Evolutionary conservation across 1,139 yeast genomes (phyloP), one percentile per base, ranked within the genome.

Genomic region (Blastobotrys malaysiensis): DNA sequence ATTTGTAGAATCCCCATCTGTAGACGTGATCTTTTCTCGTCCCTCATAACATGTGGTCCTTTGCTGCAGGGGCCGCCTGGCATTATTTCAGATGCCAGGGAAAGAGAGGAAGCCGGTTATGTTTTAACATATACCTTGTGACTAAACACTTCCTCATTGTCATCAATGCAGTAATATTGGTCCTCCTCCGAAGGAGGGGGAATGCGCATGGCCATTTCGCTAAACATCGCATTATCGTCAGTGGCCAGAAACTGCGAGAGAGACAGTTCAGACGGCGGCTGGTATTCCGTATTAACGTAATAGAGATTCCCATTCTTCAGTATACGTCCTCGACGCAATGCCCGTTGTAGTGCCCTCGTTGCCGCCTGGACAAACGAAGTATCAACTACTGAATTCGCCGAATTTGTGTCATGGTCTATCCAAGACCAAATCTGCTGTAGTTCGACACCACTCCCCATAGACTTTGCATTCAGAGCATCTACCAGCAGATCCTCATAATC

Each of bases 311-410:
- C 70, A 7, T 62, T 62, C 55, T 69, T 68, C 45, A 65, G 49
- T 31, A 71, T 63, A 16, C 73, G 59, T 43, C 74, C 74, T 49
- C 70, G 59, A 31, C 74, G 59, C 16, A 71, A 61, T 2, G 70
- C 73, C 6, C 74, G 57, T 53, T 71, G 74, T 31, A 71, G 56
- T 5, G 74, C 74, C 24, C 74, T 61, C 9, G 71, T 67, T 1
- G 73, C 72, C 0, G 71, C 63, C 54, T 70, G 73, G 45, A 69
- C 63, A 57, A 71, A 70, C 3, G 69, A 55, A 5, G 71, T 65
- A 52, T 70, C 71, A n/a, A 71, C 65, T 1, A 66, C 64, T 4
- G 16, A 39, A 24, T 61, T 59, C 1, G 66, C 59, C 5, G 65
- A 59, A 20, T 63, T 62, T 3, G 68, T 63, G 53, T 69, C 71